A percentile compares a stretch with the other conserved stretches of the same genome.
phyloP scores from a whole-genome alignment of 2,329 filamentous ascomycete species.

The Colletotrichum sp. region DNA sequence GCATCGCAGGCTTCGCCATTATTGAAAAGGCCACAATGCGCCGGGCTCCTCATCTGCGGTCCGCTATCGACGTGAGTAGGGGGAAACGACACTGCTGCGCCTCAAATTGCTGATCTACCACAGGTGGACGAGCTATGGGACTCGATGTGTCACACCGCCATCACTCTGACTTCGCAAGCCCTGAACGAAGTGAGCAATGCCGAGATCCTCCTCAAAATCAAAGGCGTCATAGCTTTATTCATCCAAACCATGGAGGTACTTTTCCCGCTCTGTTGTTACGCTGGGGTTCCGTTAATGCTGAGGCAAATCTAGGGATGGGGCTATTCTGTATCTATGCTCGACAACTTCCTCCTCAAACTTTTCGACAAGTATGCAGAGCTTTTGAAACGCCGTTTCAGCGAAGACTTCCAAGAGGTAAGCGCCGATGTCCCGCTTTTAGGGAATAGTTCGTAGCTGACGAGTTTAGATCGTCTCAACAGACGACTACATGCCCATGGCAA shows the following conservation, averaged over 20 bases:
- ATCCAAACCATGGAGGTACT: conserved; percentile 96
- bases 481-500: conserved; percentile 99
- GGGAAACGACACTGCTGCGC: neutral
- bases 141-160: conserved; percentile 90
- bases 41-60: conserved; percentile 81
- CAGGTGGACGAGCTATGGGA: conserved; percentile 98
- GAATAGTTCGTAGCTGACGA: conserved; percentile 15
- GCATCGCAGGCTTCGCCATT: conserved; percentile 95
- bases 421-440: neutral
- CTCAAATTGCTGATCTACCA: neutral
- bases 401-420: conserved; percentile 88
- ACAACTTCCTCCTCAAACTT: conserved; percentile 83
- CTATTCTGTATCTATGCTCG: conserved; percentile 82
- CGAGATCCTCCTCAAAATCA: conserved; percentile 91
- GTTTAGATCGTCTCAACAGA: conserved; percentile 79
- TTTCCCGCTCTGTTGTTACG: neutral
- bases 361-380: conserved; percentile 95
- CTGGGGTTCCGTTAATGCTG: neutral
- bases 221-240: conserved; percentile 90
- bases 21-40: conserved; percentile 95
- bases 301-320: conserved; percentile 72
- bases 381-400: conserved; percentile 88
- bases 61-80: conserved; percentile 74
- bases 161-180: conserved; percentile 80
- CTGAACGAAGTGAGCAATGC: conserved; percentile 84